Percentiles rank a stretch among this genome's conserved stretches.
Evolutionary conservation across 345 rosid species (phyloP).

Genomic region (Theobroma cacao): DNA sequence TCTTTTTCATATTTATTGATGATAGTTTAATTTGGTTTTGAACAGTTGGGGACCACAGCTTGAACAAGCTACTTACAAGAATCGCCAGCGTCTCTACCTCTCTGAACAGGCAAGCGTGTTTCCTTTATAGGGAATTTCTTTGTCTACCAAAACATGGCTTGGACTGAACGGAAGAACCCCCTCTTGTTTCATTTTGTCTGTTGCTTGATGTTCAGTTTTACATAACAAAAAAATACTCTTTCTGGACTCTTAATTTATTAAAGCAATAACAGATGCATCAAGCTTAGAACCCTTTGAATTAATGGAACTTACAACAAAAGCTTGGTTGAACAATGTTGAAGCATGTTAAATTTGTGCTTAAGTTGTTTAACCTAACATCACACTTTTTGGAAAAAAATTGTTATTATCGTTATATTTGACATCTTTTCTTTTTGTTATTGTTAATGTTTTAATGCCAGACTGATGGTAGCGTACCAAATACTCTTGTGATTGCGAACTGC

Average conservation of each 20-base stretch:
- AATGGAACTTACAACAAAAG: not conserved
- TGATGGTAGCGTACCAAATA: constrained; percentile 88
- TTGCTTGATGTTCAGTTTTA: not conserved
- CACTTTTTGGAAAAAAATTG: not conserved
- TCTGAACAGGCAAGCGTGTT: constrained; percentile 60
- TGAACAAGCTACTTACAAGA: constrained; percentile 76
- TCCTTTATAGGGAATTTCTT: too few species aligned
- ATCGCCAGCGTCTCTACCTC: constrained; percentile 83
- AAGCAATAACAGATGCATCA: not conserved
- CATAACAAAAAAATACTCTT: not conserved
- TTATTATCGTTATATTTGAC: not conserved
- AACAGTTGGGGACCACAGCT: constrained; percentile 92
- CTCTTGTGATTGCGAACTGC: constrained; percentile 83
- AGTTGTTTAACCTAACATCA: not conserved
- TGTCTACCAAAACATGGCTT: not conserved
- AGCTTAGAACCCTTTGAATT: too few species aligned
- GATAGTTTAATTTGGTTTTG: constrained; percentile 13
- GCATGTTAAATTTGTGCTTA: not conserved
- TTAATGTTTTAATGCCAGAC: constrained; percentile 46
- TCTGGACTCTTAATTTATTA: not conserved
- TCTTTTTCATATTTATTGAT: not conserved
- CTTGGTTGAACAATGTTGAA: not conserved
- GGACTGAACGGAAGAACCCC: not conserved
- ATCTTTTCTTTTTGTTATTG: not conserved
- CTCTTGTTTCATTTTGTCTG: not conserved